Evolutionary conservation across 2,329 filamentous ascomycete genomes (phyloP), one percentile per base, ranked within the genome.

Genomic region (Amauroascus niger): DNA sequence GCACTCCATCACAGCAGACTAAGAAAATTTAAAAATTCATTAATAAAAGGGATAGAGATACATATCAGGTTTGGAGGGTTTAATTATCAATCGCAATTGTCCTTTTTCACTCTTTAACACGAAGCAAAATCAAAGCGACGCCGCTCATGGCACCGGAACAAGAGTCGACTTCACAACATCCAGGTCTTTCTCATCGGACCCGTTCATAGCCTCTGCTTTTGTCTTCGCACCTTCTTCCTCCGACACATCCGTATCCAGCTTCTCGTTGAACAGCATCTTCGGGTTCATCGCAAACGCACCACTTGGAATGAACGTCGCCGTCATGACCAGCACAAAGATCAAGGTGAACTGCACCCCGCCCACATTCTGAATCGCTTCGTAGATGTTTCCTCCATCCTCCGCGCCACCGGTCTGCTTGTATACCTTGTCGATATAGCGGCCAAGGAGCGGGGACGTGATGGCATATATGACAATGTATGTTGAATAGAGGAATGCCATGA

Each of bases 401-500:
- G 33, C 33, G 11, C 64, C 64, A 14, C 64, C 65, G 0, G 60
- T 61, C 22, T 49, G 44, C 30, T 66, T 68, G 28, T 68, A 74
- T 9, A 75, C 64, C 1, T 63, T 60, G 54, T 76, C 74, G 51
- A 76, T 68, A 57, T 77, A 77, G 11, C 64, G 64, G 2, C 74
- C 75, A 1, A 78, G 67, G 1, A 73, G 60, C 0, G 74, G 71
- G 6, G 69, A 71, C 18, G 68, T 62, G 44, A 76, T 70, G 32
- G 73, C 73, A 58, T 74, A 76, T 22, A 70, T 67, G 39, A 75
- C 67, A 35, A 78, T 75, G 58, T 77, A 77, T 6, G 72, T 72
- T 6, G 68, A 73, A 61, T 77, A 77, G 4, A 77, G 65, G 58
- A 76, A 76, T 0, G 74, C 72, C 74, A 78, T 77, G 39, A 78